Conservation (phyloP, 2,329 filamentous ascomycete species). For the Aspergillus sp. region DNA sequence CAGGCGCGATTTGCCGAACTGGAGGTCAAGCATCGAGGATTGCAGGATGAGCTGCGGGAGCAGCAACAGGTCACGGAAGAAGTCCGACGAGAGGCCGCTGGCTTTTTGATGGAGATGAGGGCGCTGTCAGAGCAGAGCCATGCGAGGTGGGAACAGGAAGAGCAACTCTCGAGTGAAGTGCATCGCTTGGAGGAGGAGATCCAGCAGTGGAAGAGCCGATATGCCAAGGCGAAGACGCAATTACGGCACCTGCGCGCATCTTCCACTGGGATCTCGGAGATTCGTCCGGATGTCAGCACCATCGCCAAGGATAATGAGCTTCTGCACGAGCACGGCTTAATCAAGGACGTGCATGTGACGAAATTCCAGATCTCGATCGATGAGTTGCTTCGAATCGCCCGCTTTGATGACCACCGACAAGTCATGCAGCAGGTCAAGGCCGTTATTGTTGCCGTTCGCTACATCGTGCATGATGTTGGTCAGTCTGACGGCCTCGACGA, state of each 20-base stretch:
- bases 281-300: constrained; percentile 38
- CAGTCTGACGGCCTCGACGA: constrained; percentile 57
- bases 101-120: constrained; percentile 87
- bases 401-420: constrained; percentile 68
- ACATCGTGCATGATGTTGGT: constrained; percentile 77
- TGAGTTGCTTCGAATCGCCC: constrained; percentile 76
- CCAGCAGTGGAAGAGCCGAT: constrained; percentile 85
- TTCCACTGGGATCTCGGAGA: constrained; percentile 66
- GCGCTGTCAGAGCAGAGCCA: constrained; percentile 77
- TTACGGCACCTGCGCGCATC: constrained; percentile 77
- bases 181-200: constrained; percentile 77
- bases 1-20: constrained; percentile 58
- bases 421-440: constrained; percentile 84
- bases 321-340: constrained; percentile 68
- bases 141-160: constrained; percentile 76
- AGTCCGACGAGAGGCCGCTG: constrained; percentile 77
- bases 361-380: constrained; percentile 95
- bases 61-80: constrained; percentile 84
- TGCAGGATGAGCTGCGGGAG: constrained; percentile 64
- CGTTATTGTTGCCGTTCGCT: constrained; percentile 77
- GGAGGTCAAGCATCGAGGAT: constrained; percentile 64
- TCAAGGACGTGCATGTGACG: constrained; percentile 90
- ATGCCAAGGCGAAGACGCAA: constrained; percentile 84
- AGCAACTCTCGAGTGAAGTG: constrained; percentile 72
- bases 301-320: constrained; percentile 72